A percentile compares a stretch with the other conserved stretches of the same genome.
These are phyloP conservation scores for Petunia axillaris DNA, from an alignment of 257 asterid species.

Conservation along the genomic window DNA sequence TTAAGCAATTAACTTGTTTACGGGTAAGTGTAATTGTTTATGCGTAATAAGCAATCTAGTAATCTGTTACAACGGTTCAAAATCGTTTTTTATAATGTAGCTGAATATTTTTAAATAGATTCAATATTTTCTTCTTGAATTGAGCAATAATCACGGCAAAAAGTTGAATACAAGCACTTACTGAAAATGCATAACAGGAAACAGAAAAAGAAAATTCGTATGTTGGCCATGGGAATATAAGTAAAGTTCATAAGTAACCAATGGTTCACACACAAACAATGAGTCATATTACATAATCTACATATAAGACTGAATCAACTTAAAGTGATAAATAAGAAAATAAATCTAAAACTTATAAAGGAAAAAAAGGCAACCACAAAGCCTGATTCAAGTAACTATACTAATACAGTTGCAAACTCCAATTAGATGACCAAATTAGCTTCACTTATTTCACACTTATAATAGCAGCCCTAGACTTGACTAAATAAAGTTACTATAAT, in stretches of 20 bases:
- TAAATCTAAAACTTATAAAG: background rate
- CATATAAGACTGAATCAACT: background rate
- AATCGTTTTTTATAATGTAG: no score
- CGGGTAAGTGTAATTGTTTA: background rate
- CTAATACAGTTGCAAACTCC: background rate
- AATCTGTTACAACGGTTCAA: background rate
- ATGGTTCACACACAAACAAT: background rate
- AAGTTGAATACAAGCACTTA: no score
- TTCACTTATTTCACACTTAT: background rate
- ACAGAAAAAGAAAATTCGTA: background rate
- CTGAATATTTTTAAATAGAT: no score
- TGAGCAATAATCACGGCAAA: no score
- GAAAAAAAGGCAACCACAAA: background rate
- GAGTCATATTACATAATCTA: background rate
- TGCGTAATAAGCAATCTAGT: background rate
- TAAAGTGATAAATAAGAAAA: background rate
- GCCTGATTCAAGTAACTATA: background rate
- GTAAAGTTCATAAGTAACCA: background rate
- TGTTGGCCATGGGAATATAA: background rate
- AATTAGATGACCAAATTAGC: background rate
- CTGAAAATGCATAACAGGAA: background rate
- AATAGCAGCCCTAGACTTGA: background rate
- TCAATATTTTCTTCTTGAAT: no score
- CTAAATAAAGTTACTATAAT: background rate
- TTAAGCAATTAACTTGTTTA: background rate